Base-by-base conservation (phyloP, 495 filamentous ascomycete species). In the Hypoxylon fragiforme region DNA sequence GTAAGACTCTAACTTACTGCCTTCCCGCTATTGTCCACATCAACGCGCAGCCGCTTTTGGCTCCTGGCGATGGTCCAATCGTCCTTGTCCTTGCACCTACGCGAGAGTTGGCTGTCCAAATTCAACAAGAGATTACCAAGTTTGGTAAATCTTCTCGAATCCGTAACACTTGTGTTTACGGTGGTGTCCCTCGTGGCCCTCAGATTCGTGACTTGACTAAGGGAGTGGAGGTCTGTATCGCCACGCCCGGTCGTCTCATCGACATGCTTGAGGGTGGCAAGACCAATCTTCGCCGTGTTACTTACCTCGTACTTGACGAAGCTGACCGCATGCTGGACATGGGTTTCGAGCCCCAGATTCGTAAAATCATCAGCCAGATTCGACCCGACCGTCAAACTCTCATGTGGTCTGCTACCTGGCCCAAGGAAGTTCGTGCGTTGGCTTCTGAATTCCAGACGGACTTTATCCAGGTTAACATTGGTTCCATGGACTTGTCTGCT, bases 341-440 rank as follows among this genome's bases (percentile, higher is more conserved):
- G 89, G 89, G 89, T 76, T 92, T 92, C 71, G 89, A 92, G 68
- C 88, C 87, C 44, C 85, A 90, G 66, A 90, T 91, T 66, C 87
- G 91, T 75, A 96, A 96, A 81, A 96, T 97, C 61, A 90, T 98
- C 58, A 79, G 87, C 41, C 94, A 98, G 77, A 98, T 98, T 77
- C 90, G 94, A 60, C 94, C 94, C 52, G 94, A 98, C 71, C 88
- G 94, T 80, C 94, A 98, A 66, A 98, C 94, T 55, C 95, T 92
- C 84, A 98, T 98, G 94, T 98, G 94, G 94, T 98, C 94, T 50
- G 94, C 94, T 63, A 98, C 94, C 6, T 98, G 94, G 94, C 94
- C 94, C 56, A 98, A 97, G 84, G 94, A 98, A 70, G 92, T 98
- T 60, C 92, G 94, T 62, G 87, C 90, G 68, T 79, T 97, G 51